Base-by-base conservation (phyloP, 768 basidiomycete species). In the Agrocybe praecox region DNA sequence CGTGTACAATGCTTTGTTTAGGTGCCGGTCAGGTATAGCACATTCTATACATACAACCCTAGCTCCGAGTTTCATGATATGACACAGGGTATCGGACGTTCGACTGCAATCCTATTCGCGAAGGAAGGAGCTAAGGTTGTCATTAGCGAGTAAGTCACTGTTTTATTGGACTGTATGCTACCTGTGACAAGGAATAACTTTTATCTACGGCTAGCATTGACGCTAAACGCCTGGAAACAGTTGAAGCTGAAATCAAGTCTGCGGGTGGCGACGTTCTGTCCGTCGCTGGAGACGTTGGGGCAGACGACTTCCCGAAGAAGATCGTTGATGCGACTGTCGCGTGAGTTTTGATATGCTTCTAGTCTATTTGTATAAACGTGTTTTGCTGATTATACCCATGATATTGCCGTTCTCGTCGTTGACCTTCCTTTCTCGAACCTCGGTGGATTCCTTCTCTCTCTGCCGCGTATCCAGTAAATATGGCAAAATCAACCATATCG, bases 41-140 rank as follows among this genome's bases (percentile, higher is more conserved):
- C 17, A 10, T 14, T 26, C 42, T 24, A 22, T 17, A 21, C 26
- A 29, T 29, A 29, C 26, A 29, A 29, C 46, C 10, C 15, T 46
- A 33, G 34, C 43, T 29, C 21, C 11, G 22, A 7, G 36, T 12
- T 26, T 47, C 19, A 44, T 52, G 42, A 0, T 47, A 42, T 23
- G 45, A 4, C 22, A 14, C 62, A 94, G 86, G 92, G 92, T 60
- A 94, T 94, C 56, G 92, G 92, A 3, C 81, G 81, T 46, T 84
- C 87, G 26, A 78, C 82, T 36, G 92, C 92, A 1, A 73, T 93
- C 29, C 77, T 91, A 42, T 94, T 92, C 63, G 88, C 91, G 5
- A 86, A 85, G 59, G 92, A 94, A 67, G 92, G 92, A 17, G 92
- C 92, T 15, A 94, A 89, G 67, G 86, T 94, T 49, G 90, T 94